These are phyloP conservation scores for Achaetomiella virescens DNA, from an alignment of 495 filamentous ascomycete species.

Conservation along the genomic window DNA sequence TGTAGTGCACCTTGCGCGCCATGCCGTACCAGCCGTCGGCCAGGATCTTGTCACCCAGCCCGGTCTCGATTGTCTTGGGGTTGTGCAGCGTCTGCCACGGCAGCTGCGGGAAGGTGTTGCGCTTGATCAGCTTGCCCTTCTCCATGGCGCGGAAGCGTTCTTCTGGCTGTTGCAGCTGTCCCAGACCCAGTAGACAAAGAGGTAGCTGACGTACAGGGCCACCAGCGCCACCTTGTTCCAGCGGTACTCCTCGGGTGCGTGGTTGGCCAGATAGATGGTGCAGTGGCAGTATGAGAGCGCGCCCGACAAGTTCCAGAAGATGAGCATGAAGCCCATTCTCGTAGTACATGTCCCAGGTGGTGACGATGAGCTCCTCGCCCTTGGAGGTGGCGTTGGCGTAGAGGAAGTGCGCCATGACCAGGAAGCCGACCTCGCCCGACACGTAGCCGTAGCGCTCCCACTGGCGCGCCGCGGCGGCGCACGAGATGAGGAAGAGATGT, in stretches of 20 bases:
- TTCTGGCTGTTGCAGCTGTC: slow-evolving; percentile 90
- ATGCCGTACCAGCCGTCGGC: slow-evolving; percentile 91
- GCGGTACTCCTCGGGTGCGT: slow-evolving; percentile 73
- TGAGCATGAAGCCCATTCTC: slow-evolving; percentile 99
- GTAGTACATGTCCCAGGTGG: slow-evolving; percentile 97
- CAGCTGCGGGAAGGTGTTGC: slow-evolving; percentile 87
- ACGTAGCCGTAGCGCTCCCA: slow-evolving; percentile 89
- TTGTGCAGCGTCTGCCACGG: slow-evolving; percentile 85
- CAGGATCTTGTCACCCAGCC: slow-evolving; percentile 72
- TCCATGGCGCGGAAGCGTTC: slow-evolving; percentile 85
- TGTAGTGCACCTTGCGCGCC: slow-evolving; percentile 93
- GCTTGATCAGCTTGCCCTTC: slow-evolving; percentile 62
- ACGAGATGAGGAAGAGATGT: slow-evolving; percentile 76
- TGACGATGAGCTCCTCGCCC: slow-evolving; percentile 89
- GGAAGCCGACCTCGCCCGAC: slow-evolving; percentile 78
- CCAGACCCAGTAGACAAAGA: slow-evolving; percentile 90
- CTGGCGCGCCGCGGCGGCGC: slow-evolving; percentile 75
- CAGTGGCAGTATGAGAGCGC: slow-evolving; percentile 96
- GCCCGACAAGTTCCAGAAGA: slow-evolving; percentile 98
- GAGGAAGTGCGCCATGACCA: slow-evolving; percentile 88
- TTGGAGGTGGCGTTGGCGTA: slow-evolving; percentile 97
- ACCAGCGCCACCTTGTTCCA: slow-evolving; percentile 65
- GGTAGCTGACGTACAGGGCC: slow-evolving; percentile 63
- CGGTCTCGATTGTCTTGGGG: slow-evolving; percentile 76
- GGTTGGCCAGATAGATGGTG: slow-evolving; percentile 87